Evolutionary conservation across 768 basidiomycete genomes (phyloP).

Genomic region (Tremella yokohamensis): DNA sequence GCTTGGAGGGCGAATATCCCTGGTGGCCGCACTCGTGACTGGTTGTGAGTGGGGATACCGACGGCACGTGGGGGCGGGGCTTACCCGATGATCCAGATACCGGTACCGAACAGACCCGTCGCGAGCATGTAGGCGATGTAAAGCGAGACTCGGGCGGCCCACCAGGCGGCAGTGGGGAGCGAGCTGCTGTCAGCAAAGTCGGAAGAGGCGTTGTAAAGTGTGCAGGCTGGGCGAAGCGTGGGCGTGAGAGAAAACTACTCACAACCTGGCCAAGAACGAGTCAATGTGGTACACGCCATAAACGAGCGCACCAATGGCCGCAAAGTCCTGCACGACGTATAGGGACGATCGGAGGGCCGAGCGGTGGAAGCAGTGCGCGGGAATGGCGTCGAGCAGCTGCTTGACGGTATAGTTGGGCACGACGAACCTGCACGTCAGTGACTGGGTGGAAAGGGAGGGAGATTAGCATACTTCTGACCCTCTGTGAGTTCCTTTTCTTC

Average conservation of each 20-base stretch:
- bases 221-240: not conserved
- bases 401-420: conserved; percentile 86
- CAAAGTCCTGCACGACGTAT: conserved; percentile 74
- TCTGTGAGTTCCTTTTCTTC: conserved; percentile 42
- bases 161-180: conserved; percentile 57
- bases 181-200: conserved; percentile 15
- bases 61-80: conserved; percentile 4
- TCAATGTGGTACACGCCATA: conserved; percentile 67
- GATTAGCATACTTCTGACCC: conserved; percentile 38
- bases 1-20: conserved; percentile 87
- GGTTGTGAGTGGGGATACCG: not conserved
- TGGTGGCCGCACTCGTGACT: conserved; percentile 91
- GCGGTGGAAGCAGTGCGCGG: conserved; percentile 87
- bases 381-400: conserved; percentile 77
- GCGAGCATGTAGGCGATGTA: conserved; percentile 81
- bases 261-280: conserved; percentile 53
- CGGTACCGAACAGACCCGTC: conserved; percentile 80
- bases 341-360: conserved; percentile 72
- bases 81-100: conserved; percentile 81
- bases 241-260: conserved; percentile 16
- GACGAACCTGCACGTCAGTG: conserved; percentile 43
- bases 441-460: not conserved
- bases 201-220: not conserved
- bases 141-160: conserved; percentile 60
- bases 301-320: conserved; percentile 66